Conservation (phyloP, 2,329 filamentous ascomycete genomes). For the Ophiosphaerella herpotricha region DNA sequence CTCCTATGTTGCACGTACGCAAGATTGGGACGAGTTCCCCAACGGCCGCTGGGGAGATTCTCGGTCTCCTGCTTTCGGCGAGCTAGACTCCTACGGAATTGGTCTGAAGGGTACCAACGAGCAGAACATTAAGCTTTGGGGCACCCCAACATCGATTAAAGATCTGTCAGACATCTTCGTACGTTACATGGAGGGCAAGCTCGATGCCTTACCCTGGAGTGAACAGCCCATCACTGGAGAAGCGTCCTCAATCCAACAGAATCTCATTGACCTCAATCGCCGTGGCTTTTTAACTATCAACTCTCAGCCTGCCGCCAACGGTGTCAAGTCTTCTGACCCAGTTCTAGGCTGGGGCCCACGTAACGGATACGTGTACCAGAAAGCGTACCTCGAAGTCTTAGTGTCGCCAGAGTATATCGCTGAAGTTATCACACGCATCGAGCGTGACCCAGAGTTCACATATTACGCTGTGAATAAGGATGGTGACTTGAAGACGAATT, state of each 20-base stretch:
- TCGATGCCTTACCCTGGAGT: constrained; percentile 90
- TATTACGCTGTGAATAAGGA: constrained; percentile 91
- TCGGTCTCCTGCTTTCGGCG: constrained; percentile 92
- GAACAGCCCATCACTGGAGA: constrained; percentile 85
- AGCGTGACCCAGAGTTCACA: constrained; percentile 78
- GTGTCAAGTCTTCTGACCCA: constrained; percentile 83
- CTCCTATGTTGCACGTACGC: constrained; percentile 91
- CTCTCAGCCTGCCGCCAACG: constrained; percentile 93
- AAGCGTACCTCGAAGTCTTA: constrained; percentile 92
- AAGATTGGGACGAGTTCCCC: constrained; percentile 98
- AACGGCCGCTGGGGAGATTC: constrained; percentile 99
- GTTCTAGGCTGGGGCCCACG: constrained; percentile 92
- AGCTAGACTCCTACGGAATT: constrained; percentile 92
- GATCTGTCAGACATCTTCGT: constrained; percentile 86
- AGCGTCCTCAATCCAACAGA: constrained; percentile 74
- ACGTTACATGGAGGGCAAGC: constrained; percentile 77
- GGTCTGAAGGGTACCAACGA: constrained; percentile 94
- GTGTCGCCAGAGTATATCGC: constrained; percentile 79
- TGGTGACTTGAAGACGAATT: constrained; percentile 82
- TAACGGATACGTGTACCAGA: constrained; percentile 98
- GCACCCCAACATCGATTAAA: constrained; percentile 75
- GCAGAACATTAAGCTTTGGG: constrained; percentile 94
- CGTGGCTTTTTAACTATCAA: constrained; percentile 94
- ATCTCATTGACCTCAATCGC: constrained; percentile 80
- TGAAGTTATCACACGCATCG: constrained; percentile 77